A percentile compares a stretch with the other conserved stretches of the same genome.
Evolutionary conservation across 73 alveolate species (phyloP).

Genomic region (Tetrahymena malaccensis): DNA sequence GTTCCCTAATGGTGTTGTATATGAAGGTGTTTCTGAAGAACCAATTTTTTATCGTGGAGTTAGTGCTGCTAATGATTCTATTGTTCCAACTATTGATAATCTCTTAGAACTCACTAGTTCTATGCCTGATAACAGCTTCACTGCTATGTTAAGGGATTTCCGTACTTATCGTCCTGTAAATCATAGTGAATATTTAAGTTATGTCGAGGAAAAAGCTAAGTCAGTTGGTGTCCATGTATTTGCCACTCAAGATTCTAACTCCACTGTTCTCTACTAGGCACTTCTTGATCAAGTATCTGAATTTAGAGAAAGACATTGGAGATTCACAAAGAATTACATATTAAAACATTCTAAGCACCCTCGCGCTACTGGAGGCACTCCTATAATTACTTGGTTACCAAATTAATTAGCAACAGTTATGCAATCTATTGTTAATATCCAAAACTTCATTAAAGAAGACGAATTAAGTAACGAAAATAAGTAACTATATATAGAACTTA

Average conservation of each 20-base stretch:
- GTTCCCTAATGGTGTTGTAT: slow-evolving; percentile 21
- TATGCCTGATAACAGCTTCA: slow-evolving; percentile 27
- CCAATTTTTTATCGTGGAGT: slow-evolving; percentile 17
- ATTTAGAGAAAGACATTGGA: slow-evolving; percentile 40
- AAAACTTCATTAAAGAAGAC: background rate
- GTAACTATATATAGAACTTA: background rate
- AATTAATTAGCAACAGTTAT: slow-evolving; percentile 15
- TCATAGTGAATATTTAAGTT: slow-evolving; percentile 9
- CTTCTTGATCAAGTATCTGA: slow-evolving; percentile 14
- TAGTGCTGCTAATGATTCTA: slow-evolving; percentile 23
- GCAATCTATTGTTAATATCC: background rate
- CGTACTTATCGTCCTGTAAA: slow-evolving; percentile 31
- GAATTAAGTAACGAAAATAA: background rate
- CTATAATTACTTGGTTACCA: slow-evolving; percentile 26
- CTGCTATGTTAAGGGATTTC: slow-evolving; percentile 8
- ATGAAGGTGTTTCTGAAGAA: slow-evolving; percentile 11
- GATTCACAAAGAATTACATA: slow-evolving; percentile 21
- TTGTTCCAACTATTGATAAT: slow-evolving; percentile 20
- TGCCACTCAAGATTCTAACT: slow-evolving; percentile 1
- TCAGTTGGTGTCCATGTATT: background rate
- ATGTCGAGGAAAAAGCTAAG: slow-evolving; percentile 1
- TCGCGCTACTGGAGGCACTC: slow-evolving; percentile 34
- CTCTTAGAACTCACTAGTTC: background rate
- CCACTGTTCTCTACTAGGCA: background rate
- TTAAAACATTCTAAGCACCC: slow-evolving; percentile 12